Evolutionary conservation across 352 stramenopile genomes (phyloP), one percentile per base, ranked within the genome.

Genomic region (Plasmopara viticola): DNA sequence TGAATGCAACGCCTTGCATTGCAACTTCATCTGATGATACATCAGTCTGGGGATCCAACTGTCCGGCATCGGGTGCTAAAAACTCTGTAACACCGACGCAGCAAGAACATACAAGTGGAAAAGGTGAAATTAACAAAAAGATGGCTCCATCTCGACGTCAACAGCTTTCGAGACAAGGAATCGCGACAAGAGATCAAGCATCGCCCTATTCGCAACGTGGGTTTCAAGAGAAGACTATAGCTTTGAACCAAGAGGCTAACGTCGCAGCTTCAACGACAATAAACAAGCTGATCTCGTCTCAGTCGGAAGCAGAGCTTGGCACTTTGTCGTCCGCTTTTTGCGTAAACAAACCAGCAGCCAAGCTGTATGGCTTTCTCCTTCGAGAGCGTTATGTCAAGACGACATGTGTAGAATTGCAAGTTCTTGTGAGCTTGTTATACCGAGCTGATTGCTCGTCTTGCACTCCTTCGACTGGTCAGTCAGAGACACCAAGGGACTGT

Each of bases 281-380:
- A 30, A 15, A 2, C 38, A 2, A 43, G 38, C 13, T 3, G 30
- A 25, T 13, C 6, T 1, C 3, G 10, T 42, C 29, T 40, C 12
- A 38, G 15, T 45, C n/a, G 10, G 50, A 3, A 12, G 28, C 44
- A 0, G 44, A 13, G 3, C 10, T 17, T 9, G 33, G 17, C 2
- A n/a, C 40, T 0, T 40, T 51, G 7, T 28, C 31, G 18, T 13
- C 35, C 14, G 61, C 55, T 31, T 70, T 63, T 40, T 14, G 42
- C 5, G 43, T 64, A 4, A 86, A 86, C 41, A 45, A 53, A 0
- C 66, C 69, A 15, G 74, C 72, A 0, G 72, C 74, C 13, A 74
- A 70, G 44, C 44, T 86, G 14, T 86, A 78, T 41, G 74, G 62
- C 5, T 79, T 77, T 35, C 39, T 86, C 7, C 81, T 86, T 52